phyloP scores from a whole-genome alignment of 2,329 filamentous ascomycete species.

The Cladobotryum protrusum region DNA sequence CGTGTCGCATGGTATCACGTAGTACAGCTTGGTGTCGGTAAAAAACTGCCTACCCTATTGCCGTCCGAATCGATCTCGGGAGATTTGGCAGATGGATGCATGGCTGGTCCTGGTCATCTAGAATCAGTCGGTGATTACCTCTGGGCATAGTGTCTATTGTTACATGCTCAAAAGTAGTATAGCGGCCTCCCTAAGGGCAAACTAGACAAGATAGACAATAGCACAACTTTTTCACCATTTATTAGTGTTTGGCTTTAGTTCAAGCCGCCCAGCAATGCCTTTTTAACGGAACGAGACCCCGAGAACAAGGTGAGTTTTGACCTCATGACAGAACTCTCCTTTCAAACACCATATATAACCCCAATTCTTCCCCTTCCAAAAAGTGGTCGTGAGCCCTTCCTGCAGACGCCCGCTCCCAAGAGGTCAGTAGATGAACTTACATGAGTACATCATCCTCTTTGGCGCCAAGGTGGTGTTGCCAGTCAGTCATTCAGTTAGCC shows the following conservation, averaged over 20 bases:
- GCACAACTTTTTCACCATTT: constrained; percentile 1
- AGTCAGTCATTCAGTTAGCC: too few species aligned
- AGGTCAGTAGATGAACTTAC: too few species aligned
- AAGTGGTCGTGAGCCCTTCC: too few species aligned
- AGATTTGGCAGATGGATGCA: neutral
- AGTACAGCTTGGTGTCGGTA: neutral
- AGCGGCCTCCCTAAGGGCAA: constrained; percentile 4
- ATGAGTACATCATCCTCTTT: too few species aligned
- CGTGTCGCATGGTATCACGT: too few species aligned
- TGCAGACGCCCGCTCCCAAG: too few species aligned
- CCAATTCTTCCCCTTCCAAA: too few species aligned
- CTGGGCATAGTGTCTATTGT: neutral
- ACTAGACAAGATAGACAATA: constrained; percentile 4
- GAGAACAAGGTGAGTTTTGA: neutral
- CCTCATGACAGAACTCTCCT: neutral
- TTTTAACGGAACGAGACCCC: neutral
- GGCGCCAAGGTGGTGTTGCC: too few species aligned
- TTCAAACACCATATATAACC: too few species aligned
- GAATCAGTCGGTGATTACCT: neutral
- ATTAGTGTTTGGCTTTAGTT: neutral
- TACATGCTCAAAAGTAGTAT: constrained; percentile 7
- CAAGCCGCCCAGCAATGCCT: constrained; percentile 2
- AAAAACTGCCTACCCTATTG: neutral
- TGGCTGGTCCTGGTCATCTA: neutral
- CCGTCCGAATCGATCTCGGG: neutral